Conservation (phyloP, 2,329 filamentous ascomycete species). For the Colletotrichum sp. region DNA sequence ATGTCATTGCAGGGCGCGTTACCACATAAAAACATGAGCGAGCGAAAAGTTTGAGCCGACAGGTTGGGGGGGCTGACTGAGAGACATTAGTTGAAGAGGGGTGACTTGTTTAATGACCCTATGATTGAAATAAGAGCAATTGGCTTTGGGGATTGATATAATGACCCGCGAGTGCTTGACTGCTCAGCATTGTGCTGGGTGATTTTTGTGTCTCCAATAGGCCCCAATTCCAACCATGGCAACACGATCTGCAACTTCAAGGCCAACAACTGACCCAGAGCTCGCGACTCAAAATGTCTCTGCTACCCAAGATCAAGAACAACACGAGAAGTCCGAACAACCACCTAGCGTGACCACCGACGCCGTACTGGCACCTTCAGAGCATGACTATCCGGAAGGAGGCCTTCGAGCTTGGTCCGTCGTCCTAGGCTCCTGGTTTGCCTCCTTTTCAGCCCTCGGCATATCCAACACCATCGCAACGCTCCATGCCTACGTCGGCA, state of each 20-base stretch:
- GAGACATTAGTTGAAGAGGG: neutral
- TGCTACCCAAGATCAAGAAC: neutral
- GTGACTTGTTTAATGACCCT: neutral
- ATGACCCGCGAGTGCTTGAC: accelerated
- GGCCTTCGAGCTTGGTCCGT: conserved; percentile 82
- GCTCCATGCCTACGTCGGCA: conserved; percentile 79
- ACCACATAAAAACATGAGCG: neutral
- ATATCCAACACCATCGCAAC: conserved; percentile 81
- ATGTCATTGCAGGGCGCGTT: neutral
- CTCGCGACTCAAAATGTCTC: accelerated
- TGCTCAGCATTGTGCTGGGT: neutral
- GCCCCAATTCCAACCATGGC: accelerated
- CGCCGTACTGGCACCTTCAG: conserved; percentile 10
- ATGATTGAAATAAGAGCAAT: neutral
- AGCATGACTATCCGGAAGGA: conserved; percentile 78
- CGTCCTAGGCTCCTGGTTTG: conserved; percentile 81
- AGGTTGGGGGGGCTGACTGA: neutral
- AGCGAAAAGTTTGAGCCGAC: neutral
- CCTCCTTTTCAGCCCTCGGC: conserved; percentile 76
- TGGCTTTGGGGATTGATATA: neutral
- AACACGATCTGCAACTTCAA: neutral
- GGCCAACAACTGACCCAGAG: neutral
- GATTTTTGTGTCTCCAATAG: accelerated
- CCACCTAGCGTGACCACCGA: neutral
- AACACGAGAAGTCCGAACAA: neutral